These are phyloP conservation scores for Mycena belliarum DNA, from an alignment of 768 basidiomycete genomes.

Conservation along the genomic window DNA sequence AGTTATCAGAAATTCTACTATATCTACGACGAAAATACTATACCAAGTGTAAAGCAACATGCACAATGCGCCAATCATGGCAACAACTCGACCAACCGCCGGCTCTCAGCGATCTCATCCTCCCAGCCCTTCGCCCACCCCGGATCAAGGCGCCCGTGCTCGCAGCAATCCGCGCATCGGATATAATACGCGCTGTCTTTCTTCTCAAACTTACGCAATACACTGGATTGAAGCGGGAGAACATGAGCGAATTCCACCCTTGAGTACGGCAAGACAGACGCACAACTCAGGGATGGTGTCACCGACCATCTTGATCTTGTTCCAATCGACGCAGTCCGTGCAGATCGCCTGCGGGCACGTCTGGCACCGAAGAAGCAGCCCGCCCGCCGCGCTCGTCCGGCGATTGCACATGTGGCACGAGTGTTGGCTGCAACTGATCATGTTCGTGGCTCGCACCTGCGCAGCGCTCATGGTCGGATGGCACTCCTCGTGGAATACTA, in stretches of 20 bases:
- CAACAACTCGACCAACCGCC: constrained; percentile 2
- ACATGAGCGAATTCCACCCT: not conserved
- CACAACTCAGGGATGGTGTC: constrained; percentile 61
- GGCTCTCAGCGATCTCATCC: constrained; percentile 6
- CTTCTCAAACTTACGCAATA: constrained; percentile 40
- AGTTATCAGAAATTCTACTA: too few relatives aligned
- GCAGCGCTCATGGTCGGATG: constrained; percentile 34
- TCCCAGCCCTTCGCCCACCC: constrained; percentile 9
- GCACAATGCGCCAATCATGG: not conserved
- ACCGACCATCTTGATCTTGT: constrained; percentile 52
- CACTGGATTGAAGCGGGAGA: constrained; percentile 27
- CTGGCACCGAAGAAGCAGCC: constrained; percentile 63
- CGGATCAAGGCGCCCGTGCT: constrained; percentile 1
- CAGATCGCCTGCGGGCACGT: constrained; percentile 62
- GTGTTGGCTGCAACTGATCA: constrained; percentile 50
- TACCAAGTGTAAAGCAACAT: not conserved
- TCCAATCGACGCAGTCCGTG: constrained; percentile 58
- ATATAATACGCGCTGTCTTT: constrained; percentile 46
- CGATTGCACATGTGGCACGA: constrained; percentile 46
- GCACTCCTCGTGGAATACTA: constrained; percentile 59
- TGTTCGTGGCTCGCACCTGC: constrained; percentile 7
- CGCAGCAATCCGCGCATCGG: constrained; percentile 47
- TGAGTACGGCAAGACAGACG: constrained; percentile 22
- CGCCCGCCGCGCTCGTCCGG: constrained; percentile 48
- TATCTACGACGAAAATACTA: too few relatives aligned